Percentiles rank a stretch among this genome's conserved stretches.
These are phyloP conservation scores for Forsythia suspensa DNA, from an alignment of 257 asterid genomes.

Conservation along the genomic window DNA sequence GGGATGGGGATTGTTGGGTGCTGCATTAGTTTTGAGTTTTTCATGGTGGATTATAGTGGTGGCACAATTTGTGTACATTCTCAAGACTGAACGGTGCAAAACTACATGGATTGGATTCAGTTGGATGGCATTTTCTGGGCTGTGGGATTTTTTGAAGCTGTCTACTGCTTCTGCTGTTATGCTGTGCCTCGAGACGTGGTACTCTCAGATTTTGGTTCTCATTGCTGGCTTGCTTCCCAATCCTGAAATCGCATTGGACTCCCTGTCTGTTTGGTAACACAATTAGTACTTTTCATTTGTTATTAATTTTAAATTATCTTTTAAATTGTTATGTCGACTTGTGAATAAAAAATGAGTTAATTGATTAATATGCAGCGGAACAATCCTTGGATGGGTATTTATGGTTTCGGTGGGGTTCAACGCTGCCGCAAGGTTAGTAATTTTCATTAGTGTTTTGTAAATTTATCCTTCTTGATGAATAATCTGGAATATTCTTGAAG, in stretches of 20 bases:
- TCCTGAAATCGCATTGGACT: constrained; percentile 58
- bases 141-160: constrained; percentile 53
- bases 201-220: constrained; percentile 48
- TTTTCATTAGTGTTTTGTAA: too few relatives aligned
- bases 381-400: constrained; percentile 65
- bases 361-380: constrained; percentile 38
- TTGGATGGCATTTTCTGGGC: constrained; percentile 46
- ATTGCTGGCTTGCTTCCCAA: constrained; percentile 54
- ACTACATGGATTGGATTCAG: constrained; percentile 64
- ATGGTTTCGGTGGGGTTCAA: constrained; percentile 74
- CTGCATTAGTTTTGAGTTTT: constrained; percentile 48
- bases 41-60: constrained; percentile 67
- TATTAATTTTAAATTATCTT: too few relatives aligned
- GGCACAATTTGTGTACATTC: constrained; percentile 55
- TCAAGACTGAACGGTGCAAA: constrained; percentile 36
- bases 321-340: too few relatives aligned
- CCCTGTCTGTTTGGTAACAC: constrained; percentile 55
- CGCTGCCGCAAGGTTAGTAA: constrained; percentile 62
- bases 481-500: too few relatives aligned
- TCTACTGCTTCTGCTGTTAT: constrained; percentile 64
- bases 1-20: constrained; percentile 56
- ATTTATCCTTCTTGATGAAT: too few relatives aligned
- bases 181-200: constrained; percentile 70
- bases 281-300: too few relatives aligned
- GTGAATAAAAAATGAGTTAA: too few relatives aligned